Evolutionary conservation across 768 basidiomycete species (phyloP).

Genomic region (Epithele typhae): DNA sequence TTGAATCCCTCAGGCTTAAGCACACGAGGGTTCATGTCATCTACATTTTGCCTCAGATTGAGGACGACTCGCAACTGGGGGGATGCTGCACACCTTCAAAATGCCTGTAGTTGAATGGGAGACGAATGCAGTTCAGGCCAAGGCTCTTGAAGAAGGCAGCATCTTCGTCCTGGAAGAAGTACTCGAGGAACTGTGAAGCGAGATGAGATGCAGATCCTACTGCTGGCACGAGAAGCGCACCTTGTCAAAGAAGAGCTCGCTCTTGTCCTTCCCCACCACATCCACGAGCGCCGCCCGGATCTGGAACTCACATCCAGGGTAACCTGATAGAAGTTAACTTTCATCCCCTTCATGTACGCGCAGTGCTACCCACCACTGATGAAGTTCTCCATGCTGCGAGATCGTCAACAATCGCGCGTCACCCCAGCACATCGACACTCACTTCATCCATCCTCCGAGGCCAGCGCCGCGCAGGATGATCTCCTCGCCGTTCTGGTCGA

Average conservation of each 20-base stretch:
- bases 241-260: slow-evolving; percentile 80
- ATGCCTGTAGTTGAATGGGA: slow-evolving; percentile 72
- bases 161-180: slow-evolving; percentile 78
- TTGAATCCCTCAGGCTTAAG: slow-evolving; percentile 75
- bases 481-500: slow-evolving; percentile 52
- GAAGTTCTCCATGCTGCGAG: slow-evolving; percentile 68
- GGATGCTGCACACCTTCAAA: slow-evolving; percentile 55
- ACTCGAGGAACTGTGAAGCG: slow-evolving; percentile 62
- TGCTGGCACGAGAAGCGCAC: too few relatives aligned
- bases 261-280: slow-evolving; percentile 58
- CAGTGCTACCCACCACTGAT: slow-evolving; percentile 45
- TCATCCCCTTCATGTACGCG: neutral
- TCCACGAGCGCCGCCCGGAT: slow-evolving; percentile 61
- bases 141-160: slow-evolving; percentile 75
- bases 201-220: neutral
- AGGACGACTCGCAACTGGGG: neutral
- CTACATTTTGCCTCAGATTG: slow-evolving; percentile 29
- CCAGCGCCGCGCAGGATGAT: slow-evolving; percentile 68
- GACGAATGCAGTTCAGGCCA: slow-evolving; percentile 76
- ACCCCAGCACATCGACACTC: neutral
- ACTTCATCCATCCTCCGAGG: slow-evolving; percentile 84
- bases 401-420: neutral
- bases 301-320: slow-evolving; percentile 75
- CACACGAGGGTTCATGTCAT: slow-evolving; percentile 78
- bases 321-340: slow-evolving; percentile 21